Conservation (phyloP, 352 stramenopile genomes). For the Globisporangium megalacanthum region DNA sequence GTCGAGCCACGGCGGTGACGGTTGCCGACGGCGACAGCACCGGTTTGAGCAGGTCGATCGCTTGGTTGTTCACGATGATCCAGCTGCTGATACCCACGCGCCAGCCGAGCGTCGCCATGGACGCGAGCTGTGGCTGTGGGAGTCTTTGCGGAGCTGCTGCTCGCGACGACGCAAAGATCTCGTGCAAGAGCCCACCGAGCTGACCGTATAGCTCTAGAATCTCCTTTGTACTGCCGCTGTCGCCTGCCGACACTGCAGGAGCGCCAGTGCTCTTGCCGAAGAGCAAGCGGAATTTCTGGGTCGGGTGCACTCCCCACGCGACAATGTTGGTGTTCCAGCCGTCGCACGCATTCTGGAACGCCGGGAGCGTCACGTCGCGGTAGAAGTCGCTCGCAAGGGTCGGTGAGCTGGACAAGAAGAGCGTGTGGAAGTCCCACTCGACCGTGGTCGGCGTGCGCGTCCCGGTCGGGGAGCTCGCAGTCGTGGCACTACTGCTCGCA, state of each 20-base stretch:
- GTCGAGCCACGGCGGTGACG: not conserved
- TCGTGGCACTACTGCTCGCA: not conserved
- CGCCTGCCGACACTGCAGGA: not conserved
- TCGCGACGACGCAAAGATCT: slow-evolving; percentile 26
- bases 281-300: slow-evolving; percentile 62
- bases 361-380: slow-evolving; percentile 44
- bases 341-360: slow-evolving; percentile 31
- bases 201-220: slow-evolving; percentile 55
- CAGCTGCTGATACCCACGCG: slow-evolving; percentile 60
- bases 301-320: slow-evolving; percentile 59
- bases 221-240: slow-evolving; percentile 20
- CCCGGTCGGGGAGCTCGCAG: not conserved
- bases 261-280: slow-evolving; percentile 51
- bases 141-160: not conserved
- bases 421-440: slow-evolving; percentile 58
- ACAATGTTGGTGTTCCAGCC: slow-evolving; percentile 64
- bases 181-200: slow-evolving; percentile 40
- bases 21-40: not conserved
- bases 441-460: slow-evolving; percentile 11
- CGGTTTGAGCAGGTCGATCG: slow-evolving; percentile 45
- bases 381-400: slow-evolving; percentile 48
- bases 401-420: slow-evolving; percentile 43
- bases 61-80: slow-evolving; percentile 64
- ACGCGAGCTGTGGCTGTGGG: slow-evolving; percentile 5
- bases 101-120: slow-evolving; percentile 19